These are phyloP conservation scores for Entomortierella lignicola DNA, from an alignment of 192 early-diverging fungal species.

Conservation along the genomic window DNA sequence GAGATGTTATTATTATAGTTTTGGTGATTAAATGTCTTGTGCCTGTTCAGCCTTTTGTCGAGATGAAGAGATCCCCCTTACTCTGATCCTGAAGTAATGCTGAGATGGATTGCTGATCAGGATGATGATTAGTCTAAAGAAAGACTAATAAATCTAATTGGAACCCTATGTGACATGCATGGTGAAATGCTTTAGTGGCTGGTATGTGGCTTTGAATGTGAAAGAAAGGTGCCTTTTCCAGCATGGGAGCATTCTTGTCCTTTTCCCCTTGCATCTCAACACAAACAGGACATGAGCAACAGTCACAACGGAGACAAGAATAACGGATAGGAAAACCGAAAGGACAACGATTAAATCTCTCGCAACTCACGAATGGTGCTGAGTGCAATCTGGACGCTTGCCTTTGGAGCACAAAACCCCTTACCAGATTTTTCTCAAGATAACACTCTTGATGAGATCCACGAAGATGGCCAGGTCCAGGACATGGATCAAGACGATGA, in stretches of 20 bases:
- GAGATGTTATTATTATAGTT: background rate
- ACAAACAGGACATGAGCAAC: background rate
- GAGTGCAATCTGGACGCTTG: constrained; percentile 51
- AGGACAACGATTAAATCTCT: background rate
- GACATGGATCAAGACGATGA: background rate
- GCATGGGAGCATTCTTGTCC: background rate
- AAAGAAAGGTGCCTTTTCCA: background rate
- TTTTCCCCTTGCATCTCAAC: background rate
- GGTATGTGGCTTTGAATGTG: background rate
- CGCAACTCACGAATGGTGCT: constrained; percentile 30
- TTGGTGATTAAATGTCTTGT: too few relatives aligned
- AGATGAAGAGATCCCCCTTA: too few relatives aligned
- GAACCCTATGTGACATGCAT: too few relatives aligned
- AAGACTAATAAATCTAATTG: too few relatives aligned
- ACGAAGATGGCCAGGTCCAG: background rate
- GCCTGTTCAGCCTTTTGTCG: too few relatives aligned
- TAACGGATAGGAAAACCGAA: background rate
- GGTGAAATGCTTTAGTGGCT: too few relatives aligned
- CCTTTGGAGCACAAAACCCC: constrained; percentile 40
- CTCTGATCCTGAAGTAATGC: background rate
- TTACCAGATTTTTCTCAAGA: constrained; percentile 21
- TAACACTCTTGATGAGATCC: background rate
- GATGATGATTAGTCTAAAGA: background rate
- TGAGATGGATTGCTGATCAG: background rate
- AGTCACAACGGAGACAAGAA: background rate